phyloP scores from a whole-genome alignment of 257 asterid species.

The Petunia axillaris region DNA sequence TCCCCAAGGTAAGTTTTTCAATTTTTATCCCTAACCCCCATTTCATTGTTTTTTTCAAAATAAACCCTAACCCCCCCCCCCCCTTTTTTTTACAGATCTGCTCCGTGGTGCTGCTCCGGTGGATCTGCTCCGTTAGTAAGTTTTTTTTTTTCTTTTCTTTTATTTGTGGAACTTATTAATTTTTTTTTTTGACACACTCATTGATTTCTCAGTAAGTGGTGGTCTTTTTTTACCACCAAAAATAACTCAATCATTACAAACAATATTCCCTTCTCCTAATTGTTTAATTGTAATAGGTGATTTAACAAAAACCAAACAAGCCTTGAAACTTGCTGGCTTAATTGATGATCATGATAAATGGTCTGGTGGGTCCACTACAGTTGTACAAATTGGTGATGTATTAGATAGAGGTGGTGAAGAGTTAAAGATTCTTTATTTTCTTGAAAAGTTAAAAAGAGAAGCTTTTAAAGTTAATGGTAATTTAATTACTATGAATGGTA shows the following conservation, averaged over 20 bases:
- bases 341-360: constrained; percentile 66
- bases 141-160: no score
- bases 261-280: constrained; percentile 61
- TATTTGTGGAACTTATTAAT: no score
- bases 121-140: no score
- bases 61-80: no score
- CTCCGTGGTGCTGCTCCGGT: no score
- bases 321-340: constrained; percentile 70
- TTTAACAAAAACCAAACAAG: constrained; percentile 71
- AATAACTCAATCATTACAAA: constrained; percentile 38
- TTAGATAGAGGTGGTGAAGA: constrained; percentile 96
- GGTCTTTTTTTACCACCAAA: constrained; percentile 73
- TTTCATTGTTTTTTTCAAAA: no score
- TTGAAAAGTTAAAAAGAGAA: constrained; percentile 82
- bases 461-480: constrained; percentile 65
- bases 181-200: constrained; percentile 54
- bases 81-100: no score
- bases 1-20: no score
- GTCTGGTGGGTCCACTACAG: constrained; percentile 83
- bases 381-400: constrained; percentile 89
- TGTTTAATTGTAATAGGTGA: constrained; percentile 91
- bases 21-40: no score
- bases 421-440: constrained; percentile 74
- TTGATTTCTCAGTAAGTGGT: constrained; percentile 92
- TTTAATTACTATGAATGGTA: constrained; percentile 85